These are phyloP conservation scores for Blastosporella zonata DNA, from an alignment of 1,284 basidiomycete species.

Conservation along the genomic window DNA sequence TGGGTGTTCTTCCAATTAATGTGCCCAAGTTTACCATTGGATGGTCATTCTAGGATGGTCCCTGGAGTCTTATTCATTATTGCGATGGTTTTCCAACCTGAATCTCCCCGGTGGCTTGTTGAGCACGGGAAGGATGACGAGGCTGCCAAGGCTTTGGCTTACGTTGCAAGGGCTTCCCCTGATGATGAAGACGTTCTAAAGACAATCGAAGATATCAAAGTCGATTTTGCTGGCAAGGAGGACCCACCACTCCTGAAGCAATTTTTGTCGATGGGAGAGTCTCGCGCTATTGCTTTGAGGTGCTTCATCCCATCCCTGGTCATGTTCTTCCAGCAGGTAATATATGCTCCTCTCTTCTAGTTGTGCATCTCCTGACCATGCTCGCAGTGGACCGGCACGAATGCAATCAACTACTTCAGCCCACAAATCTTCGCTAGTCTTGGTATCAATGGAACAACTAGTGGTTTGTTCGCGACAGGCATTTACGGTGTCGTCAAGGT, in stretches of 20 bases:
- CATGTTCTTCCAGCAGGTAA: constrained; percentile 49
- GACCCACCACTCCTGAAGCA: constrained; percentile 35
- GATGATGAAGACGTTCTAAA: constrained; percentile 39
- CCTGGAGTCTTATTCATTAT: constrained; percentile 49
- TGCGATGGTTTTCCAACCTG: constrained; percentile 49
- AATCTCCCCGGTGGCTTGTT: constrained; percentile 62
- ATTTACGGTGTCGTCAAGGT: constrained; percentile 60
- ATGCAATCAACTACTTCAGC: constrained; percentile 58
- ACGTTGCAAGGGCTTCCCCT: constrained; percentile 36
- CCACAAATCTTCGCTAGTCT: constrained; percentile 51
- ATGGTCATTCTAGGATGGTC: constrained; percentile 30
- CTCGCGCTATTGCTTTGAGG: constrained; percentile 39
- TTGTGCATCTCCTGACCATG: background rate
- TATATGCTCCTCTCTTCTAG: background rate
- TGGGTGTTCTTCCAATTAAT: constrained; percentile 17
- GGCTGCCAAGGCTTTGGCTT: constrained; percentile 49
- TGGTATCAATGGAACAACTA: constrained; percentile 49
- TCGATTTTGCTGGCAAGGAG: constrained; percentile 45
- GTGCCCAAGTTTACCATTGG: background rate
- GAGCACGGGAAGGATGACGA: constrained; percentile 48
- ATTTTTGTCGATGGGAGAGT: constrained; percentile 44
- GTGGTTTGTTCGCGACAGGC: constrained; percentile 56
- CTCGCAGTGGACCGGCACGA: constrained; percentile 53
- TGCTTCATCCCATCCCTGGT: constrained; percentile 51
- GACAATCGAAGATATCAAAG: constrained; percentile 51